phyloP scores from a whole-genome alignment of 23 red algal genomes.

The Gracilaria vermiculophylla region DNA sequence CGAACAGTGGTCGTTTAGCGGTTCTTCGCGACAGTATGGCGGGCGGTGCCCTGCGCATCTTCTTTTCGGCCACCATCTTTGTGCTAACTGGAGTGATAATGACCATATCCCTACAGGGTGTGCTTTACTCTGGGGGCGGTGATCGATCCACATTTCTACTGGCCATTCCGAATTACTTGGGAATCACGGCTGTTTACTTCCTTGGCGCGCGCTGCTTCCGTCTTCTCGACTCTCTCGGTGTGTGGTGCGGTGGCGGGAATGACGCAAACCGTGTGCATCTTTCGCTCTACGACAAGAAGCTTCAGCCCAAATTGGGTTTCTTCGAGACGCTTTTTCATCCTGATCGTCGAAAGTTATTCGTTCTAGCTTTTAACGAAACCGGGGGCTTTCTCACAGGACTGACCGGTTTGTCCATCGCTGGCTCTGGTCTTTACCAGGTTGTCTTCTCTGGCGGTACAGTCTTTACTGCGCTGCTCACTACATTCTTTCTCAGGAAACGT shows the following conservation, averaged over 20 bases:
- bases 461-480: conserved; percentile 73
- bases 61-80: conserved; percentile 65
- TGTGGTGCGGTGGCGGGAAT: conserved; percentile 36
- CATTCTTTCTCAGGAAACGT: conserved; percentile 60
- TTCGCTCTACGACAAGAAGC: conserved; percentile 31
- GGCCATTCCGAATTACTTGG: conserved; percentile 82
- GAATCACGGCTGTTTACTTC: conserved; percentile 61
- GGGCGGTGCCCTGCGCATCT: conserved; percentile 46
- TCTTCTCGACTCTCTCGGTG: conserved; percentile 60
- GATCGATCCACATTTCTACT: conserved; percentile 79
- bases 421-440: conserved; percentile 83
- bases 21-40: conserved; percentile 45
- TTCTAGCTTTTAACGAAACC: conserved; percentile 75
- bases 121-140: conserved; percentile 79
- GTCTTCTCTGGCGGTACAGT: conserved; percentile 87
- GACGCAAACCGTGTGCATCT: conserved; percentile 65
- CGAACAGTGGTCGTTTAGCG: neutral
- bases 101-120: conserved; percentile 70
- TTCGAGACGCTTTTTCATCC: conserved; percentile 61
- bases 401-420: conserved; percentile 72
- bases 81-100: conserved; percentile 74
- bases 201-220: conserved; percentile 56
- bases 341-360: conserved; percentile 72
- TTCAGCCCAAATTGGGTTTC: conserved; percentile 3
- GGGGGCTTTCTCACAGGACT: conserved; percentile 72